These are phyloP conservation scores for Groenewaldozyma auringiensis DNA, from an alignment of 1,139 yeast species.

Conservation along the genomic window DNA sequence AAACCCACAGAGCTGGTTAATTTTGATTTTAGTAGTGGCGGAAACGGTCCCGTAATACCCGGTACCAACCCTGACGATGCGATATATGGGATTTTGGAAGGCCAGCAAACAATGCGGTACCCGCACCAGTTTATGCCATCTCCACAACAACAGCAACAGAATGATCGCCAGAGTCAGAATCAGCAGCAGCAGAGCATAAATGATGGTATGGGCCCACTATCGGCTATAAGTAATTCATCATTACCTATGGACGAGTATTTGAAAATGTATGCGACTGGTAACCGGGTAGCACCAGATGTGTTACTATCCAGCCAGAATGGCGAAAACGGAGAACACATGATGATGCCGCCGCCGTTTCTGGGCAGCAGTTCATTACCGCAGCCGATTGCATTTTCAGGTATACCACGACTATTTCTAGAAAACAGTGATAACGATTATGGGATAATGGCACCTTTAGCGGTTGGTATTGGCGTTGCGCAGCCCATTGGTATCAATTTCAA, in stretches of 20 bases:
- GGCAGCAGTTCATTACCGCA: not conserved
- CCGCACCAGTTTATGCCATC: not conserved
- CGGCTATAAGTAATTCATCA: not conserved
- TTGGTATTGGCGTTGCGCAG: no score
- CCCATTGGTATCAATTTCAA: no score
- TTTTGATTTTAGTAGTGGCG: not conserved
- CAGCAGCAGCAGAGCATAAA: not conserved
- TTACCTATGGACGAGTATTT: not conserved
- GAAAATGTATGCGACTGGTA: not conserved
- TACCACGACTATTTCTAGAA: not conserved
- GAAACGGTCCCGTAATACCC: not conserved
- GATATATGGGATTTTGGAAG: not conserved
- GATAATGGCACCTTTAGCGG: not conserved
- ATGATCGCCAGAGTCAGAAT: not conserved
- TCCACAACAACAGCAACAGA: not conserved
- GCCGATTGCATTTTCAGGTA: not conserved
- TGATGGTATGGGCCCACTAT: not conserved
- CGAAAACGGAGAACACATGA: not conserved
- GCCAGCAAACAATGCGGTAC: not conserved
- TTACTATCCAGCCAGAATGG: no score
- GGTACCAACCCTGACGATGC: not conserved
- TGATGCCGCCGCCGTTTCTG: not conserved
- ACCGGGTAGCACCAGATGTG: not conserved
- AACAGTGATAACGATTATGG: not conserved
- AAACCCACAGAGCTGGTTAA: not conserved